Conservation (phyloP, 768 basidiomycete genomes). For the Tulasnella sp. region DNA sequence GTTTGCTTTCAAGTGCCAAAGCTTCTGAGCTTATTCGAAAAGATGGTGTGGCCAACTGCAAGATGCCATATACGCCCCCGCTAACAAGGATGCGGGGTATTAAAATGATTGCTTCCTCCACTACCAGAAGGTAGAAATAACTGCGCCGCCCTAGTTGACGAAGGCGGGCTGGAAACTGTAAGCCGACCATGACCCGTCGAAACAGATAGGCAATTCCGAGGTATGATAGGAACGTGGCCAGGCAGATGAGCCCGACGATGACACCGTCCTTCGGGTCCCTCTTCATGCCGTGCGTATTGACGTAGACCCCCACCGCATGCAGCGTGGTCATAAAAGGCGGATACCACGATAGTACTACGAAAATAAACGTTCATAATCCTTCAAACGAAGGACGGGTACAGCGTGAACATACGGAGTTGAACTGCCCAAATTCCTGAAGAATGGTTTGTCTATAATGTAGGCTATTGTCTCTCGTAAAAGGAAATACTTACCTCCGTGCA, state of each 20-base stretch:
- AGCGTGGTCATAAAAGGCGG: neutral
- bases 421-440: neutral
- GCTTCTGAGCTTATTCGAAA: neutral
- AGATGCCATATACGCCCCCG: neutral
- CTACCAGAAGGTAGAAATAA: neutral
- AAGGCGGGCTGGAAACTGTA: neutral
- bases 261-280: neutral
- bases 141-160: neutral
- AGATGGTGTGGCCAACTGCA: neutral
- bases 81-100: neutral
- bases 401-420: neutral
- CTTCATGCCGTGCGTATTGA: neutral
- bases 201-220: neutral
- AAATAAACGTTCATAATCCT: neutral
- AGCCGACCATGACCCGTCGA: neutral
- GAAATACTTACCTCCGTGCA: neutral
- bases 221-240: neutral
- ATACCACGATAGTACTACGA: neutral
- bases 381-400: neutral
- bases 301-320: neutral
- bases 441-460: neutral
- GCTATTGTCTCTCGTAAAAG: neutral
- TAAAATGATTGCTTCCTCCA: neutral
- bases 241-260: neutral
- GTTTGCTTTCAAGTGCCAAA: neutral